Base-by-base conservation (phyloP, 805 yeast species). In the Candida odintsovae region DNA sequence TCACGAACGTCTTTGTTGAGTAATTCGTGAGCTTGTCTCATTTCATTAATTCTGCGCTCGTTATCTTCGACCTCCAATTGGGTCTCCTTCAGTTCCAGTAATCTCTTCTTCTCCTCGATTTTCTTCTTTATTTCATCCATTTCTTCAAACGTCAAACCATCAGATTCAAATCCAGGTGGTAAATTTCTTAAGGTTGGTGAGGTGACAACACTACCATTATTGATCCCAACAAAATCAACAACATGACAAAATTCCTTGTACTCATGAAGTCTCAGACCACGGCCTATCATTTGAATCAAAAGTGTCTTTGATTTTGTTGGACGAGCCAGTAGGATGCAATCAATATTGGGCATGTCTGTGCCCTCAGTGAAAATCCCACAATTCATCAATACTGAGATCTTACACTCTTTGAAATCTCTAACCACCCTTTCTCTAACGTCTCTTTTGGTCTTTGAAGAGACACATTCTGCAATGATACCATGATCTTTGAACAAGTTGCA, bases 321-420 rank as follows among this genome's bases (percentile, higher is more conserved):
- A 29, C 97, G 68, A 4, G 87, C 86, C 28, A 90, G 63, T 25
- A 90, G 70, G 12, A 90, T 68, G 26, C 89, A 82, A 58, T 90
- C 97, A 47, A 90, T 84, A 50, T 82, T 82, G 3, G 97, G 97
- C 18, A 92, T 82, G 66, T 90, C 97, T 0, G 97, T 89, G 0
- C 98, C 98, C 62, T 90, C 98, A 0, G 96, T 90, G 55, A 92
- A 83, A 6, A 90, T 87, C 16, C 86, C 88, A 61, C 96, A 94
- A 59, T 92, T 92, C 67, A 94, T 75, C 26, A 90, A 65, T 0
- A 92, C 95, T 5, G 83, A 78, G 18, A 87, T 71, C 15, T 72
- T 59, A 0, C 94, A 90, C 0, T 65, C 54, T 50, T 72, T 75
- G 59, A 90, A 92, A 31, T 76, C 82, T 6, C 68, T 63, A 2